Evolutionary conservation across 2,329 filamentous ascomycete genomes (phyloP).

Genomic region (Aspergillus sp.): DNA sequence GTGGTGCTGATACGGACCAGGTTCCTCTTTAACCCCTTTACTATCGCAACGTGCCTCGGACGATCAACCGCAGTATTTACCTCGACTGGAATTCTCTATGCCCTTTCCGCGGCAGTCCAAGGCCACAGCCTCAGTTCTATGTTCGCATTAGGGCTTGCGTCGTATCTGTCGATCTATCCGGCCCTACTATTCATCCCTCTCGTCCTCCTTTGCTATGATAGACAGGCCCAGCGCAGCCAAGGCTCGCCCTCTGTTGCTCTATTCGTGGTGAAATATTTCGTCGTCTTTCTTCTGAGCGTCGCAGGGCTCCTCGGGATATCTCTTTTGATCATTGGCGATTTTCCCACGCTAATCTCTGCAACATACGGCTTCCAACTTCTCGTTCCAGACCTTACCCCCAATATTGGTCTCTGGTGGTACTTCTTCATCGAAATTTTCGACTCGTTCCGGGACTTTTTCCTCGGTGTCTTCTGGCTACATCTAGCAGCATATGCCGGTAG

Average conservation of each 20-base stretch:
- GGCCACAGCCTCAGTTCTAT: conserved; percentile 75
- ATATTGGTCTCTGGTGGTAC: conserved; percentile 98
- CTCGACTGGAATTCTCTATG: conserved; percentile 80
- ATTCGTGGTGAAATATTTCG: conserved; percentile 59
- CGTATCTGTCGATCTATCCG: conserved; percentile 91
- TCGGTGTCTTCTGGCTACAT: conserved; percentile 97
- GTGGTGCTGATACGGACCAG: conserved; percentile 45
- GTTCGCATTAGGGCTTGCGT: conserved; percentile 80
- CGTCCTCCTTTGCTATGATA: conserved; percentile 76
- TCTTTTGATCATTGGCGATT: conserved; percentile 68
- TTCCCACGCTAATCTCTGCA: conserved; percentile 82
- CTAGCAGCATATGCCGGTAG: conserved; percentile 86
- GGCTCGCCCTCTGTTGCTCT: conserved; percentile 27
- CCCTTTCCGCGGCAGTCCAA: conserved; percentile 75
- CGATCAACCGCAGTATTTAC: conserved; percentile 88
- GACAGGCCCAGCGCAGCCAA: conserved; percentile 43
- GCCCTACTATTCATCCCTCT: conserved; percentile 81
- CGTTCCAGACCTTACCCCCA: conserved; percentile 88
- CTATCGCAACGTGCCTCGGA: conserved; percentile 84
- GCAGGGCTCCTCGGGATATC: conserved; percentile 69
- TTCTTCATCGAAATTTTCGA: conserved; percentile 99
- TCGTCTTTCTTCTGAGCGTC: conserved; percentile 56
- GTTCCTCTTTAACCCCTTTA: conserved; percentile 94
- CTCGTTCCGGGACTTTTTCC: conserved; percentile 93
- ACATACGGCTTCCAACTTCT: conserved; percentile 93